Percentiles rank a stretch among this genome's conserved stretches.
Conservation (phyloP, 306 rosid genomes). For the Vigna trinervia region DNA sequence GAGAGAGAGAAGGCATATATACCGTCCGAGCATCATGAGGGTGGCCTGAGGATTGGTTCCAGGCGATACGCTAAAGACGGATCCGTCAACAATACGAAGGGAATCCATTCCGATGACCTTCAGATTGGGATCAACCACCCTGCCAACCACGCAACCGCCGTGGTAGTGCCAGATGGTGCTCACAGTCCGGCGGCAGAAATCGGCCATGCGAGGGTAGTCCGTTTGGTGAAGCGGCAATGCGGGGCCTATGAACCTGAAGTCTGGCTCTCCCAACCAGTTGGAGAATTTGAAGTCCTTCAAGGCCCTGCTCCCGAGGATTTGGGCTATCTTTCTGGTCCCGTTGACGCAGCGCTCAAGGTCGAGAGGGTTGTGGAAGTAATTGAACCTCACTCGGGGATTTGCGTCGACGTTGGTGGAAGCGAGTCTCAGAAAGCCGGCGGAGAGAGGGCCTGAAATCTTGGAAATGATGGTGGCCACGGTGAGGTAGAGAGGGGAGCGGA, state of each 20-base stretch:
- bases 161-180: conserved; percentile 97
- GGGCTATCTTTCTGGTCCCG: conserved; percentile 71
- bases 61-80: conserved; percentile 74
- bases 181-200: conserved; percentile 78
- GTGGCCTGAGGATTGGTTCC: conserved; percentile 99
- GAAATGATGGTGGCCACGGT: conserved; percentile 80
- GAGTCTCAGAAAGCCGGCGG: conserved; percentile 65
- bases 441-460: conserved; percentile 74
- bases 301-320: conserved; percentile 60
- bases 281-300: conserved; percentile 69
- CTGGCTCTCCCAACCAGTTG: conserved; percentile 61
- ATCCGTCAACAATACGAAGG: conserved; percentile 83
- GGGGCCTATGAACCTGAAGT: conserved; percentile 80
- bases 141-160: conserved; percentile 86
- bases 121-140: conserved; percentile 73
- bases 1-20: background rate
- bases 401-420: conserved; percentile 65
- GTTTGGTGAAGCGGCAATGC: conserved; percentile 62
- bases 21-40: conserved; percentile 89
- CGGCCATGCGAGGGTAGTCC: conserved; percentile 58
- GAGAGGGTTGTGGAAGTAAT: conserved; percentile 67
- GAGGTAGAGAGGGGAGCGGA: conserved; percentile 63
- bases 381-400: conserved; percentile 80
- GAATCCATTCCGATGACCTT: conserved; percentile 61
- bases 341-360: conserved; percentile 81